These are phyloP conservation scores for Dianthus caryophyllus DNA, from an alignment of 148 eudicot genomes.

Conservation along the genomic window DNA sequence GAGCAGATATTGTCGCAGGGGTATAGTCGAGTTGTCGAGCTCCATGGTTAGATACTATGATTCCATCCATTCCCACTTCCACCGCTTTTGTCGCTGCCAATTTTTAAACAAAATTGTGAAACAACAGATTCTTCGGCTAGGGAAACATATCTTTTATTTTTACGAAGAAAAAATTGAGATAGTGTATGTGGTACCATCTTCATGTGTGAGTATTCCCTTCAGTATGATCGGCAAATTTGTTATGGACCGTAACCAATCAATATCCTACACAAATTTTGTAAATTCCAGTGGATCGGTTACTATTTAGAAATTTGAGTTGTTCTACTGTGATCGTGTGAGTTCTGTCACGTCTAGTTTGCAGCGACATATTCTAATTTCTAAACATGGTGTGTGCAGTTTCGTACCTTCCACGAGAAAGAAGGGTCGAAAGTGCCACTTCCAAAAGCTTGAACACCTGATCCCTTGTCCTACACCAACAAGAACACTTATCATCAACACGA, in stretches of 20 bases:
- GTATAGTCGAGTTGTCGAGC: constrained; percentile 79
- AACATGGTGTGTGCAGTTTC: constrained; percentile 6
- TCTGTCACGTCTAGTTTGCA: too few species aligned
- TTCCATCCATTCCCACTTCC: constrained; percentile 65
- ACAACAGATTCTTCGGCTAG: background rate
- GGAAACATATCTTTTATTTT: too few species aligned
- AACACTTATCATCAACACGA: background rate
- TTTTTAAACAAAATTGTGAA: background rate
- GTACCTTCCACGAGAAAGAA: constrained; percentile 73
- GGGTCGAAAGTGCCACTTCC: constrained; percentile 39
- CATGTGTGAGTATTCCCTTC: constrained; percentile 72
- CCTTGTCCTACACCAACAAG: constrained; percentile 46
- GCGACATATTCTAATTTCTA: background rate
- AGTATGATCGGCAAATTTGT: constrained; percentile 76
- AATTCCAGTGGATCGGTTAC: too few species aligned
- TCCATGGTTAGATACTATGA: constrained; percentile 84
- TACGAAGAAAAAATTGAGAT: background rate
- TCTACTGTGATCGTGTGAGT: too few species aligned
- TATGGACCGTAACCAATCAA: constrained; percentile 62
- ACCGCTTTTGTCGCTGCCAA: constrained; percentile 68
- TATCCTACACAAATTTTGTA: constrained; percentile 45
- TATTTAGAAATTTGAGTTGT: too few species aligned
- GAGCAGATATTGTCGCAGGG: constrained; percentile 71
- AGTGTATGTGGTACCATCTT: constrained; percentile 69
- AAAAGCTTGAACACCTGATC: constrained; percentile 67